phyloP scores from a whole-genome alignment of 179 eudicot species.

The Sideroxylon spinosum region DNA sequence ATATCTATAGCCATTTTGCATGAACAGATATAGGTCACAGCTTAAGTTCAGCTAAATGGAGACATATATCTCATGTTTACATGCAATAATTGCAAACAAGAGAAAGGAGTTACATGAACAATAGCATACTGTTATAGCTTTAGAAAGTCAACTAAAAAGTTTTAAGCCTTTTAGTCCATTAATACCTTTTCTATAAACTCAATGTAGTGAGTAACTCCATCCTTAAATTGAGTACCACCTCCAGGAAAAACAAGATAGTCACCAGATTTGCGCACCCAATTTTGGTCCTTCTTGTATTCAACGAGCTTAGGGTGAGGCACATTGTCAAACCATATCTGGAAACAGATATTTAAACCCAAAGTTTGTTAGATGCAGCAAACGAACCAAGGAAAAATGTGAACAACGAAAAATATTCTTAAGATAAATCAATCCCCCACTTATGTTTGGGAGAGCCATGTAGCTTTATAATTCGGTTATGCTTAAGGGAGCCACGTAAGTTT shows the following conservation, averaged over 20 bases:
- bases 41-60: neutral
- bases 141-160: neutral
- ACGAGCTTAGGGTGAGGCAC: conserved; percentile 98
- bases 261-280: conserved; percentile 81
- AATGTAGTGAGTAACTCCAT: conserved; percentile 75
- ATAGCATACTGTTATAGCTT: neutral
- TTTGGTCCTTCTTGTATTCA: conserved; percentile 93
- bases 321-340: conserved; percentile 89
- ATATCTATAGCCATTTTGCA: too few species aligned
- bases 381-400: neutral
- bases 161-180: neutral
- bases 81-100: neutral
- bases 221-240: conserved; percentile 94
- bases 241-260: conserved; percentile 89
- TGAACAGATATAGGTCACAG: neutral
- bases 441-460: neutral
- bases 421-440: neutral
- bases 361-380: neutral
- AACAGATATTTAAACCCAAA: conserved; percentile 12
- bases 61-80: neutral
- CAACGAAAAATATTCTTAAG: neutral
- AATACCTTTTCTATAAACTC: conserved; percentile 69
- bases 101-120: neutral
- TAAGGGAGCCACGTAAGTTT: too few species aligned
- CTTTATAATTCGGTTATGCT: neutral